Evolutionary conservation across 1,139 yeast genomes (phyloP).

Genomic region (Blastobotrys aristatus): DNA sequence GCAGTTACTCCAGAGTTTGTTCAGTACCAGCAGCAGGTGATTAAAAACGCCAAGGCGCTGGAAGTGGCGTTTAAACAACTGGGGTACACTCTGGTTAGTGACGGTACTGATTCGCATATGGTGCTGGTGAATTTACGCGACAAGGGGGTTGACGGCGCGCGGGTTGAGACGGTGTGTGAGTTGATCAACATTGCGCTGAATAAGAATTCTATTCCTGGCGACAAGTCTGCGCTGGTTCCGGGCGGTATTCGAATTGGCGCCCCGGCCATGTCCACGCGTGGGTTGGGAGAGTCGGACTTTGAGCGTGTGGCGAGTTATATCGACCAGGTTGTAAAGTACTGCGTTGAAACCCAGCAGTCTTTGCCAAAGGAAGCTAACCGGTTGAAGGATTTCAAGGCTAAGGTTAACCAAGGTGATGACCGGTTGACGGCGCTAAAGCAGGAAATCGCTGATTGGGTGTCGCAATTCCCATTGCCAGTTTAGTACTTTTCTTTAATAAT

Average conservation of each 20-base stretch:
- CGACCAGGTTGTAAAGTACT: slow-evolving; percentile 72
- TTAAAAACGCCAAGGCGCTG: slow-evolving; percentile 72
- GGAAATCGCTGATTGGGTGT: slow-evolving; percentile 89
- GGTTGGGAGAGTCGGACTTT: slow-evolving; percentile 75
- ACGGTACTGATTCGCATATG: slow-evolving; percentile 93
- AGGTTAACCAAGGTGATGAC: slow-evolving; percentile 62
- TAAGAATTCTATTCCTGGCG: slow-evolving; percentile 96
- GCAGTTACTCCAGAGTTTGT: slow-evolving; percentile 80
- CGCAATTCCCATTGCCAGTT: slow-evolving; percentile 82
- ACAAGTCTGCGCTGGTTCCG: slow-evolving; percentile 90
- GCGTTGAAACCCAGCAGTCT: slow-evolving; percentile 64
- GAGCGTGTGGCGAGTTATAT: slow-evolving; percentile 72
- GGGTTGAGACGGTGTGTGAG: slow-evolving; percentile 89
- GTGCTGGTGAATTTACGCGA: slow-evolving; percentile 80
- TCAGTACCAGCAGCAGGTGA: slow-evolving; percentile 77
- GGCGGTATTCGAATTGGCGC: slow-evolving; percentile 96
- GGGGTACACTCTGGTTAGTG: slow-evolving; percentile 79
- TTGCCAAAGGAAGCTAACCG: slow-evolving; percentile 85
- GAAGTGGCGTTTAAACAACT: slow-evolving; percentile 61
- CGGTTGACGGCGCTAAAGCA: slow-evolving; percentile 57
- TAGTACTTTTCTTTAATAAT: slow-evolving; percentile 18
- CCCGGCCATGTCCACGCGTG: slow-evolving; percentile 98
- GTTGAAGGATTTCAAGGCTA: slow-evolving; percentile 90
- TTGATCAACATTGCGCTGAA: slow-evolving; percentile 89
- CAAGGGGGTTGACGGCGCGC: slow-evolving; percentile 88